Conservation (phyloP, 345 rosid species). For the Gossypium turneri region DNA sequence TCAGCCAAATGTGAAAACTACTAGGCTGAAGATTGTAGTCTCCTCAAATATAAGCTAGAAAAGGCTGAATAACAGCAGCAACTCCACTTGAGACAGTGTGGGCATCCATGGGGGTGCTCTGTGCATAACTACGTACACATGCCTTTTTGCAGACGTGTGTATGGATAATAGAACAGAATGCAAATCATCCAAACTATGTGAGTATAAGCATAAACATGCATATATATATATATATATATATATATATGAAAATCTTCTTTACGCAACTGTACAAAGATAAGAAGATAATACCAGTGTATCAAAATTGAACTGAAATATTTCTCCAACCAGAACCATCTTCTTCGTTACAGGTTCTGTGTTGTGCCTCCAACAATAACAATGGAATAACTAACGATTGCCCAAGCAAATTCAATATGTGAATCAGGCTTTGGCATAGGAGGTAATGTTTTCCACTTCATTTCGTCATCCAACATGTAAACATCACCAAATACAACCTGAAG, state of each 20-base stretch:
- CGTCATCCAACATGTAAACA: constrained; percentile 84
- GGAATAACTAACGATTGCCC: constrained; percentile 81
- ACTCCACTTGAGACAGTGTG: not conserved
- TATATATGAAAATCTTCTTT: not conserved
- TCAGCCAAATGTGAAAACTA: not conserved
- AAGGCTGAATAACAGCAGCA: not conserved
- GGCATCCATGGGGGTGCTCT: not conserved
- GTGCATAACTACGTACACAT: not conserved
- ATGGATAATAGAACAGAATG: not conserved
- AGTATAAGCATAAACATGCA: not conserved
- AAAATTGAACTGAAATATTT: constrained; percentile 74
- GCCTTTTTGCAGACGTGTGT: not conserved
- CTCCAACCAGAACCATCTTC: constrained; percentile 84
- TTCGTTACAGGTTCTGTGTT: constrained; percentile 84
- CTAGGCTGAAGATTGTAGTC: not conserved
- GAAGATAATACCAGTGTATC: constrained; percentile 48
- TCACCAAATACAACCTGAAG: constrained; percentile 75
- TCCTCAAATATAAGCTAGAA: not conserved
- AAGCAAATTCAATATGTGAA: constrained; percentile 92
- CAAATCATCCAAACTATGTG: not conserved
- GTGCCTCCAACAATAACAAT: constrained; percentile 88
- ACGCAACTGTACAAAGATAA: constrained; percentile 1
- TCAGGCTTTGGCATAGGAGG: constrained; percentile 87
- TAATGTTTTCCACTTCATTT: constrained; percentile 79
- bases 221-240: not conserved